Evolutionary conservation across 1,284 basidiomycete genomes (phyloP), one percentile per base, ranked within the genome.

Genomic region (Papiliotrema flavescens): DNA sequence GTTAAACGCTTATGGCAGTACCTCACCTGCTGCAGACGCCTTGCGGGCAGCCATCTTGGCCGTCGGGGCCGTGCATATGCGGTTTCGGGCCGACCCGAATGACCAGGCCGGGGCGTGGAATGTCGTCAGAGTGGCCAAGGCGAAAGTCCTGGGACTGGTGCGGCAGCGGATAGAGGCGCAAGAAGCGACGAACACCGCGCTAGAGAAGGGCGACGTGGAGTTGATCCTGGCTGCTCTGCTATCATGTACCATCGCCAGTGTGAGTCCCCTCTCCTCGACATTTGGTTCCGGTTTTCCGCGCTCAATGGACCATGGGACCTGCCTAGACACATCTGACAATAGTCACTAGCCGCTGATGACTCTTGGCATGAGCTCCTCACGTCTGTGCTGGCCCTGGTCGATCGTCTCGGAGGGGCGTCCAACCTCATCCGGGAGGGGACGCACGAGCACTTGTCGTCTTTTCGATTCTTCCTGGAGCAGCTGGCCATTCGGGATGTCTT

Each of bases 401-500:
- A 67, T 11, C 68, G 67, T 19, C 59, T 71, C 20, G 73, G 73
- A n/a, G 73, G 73, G 0, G 65, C 71, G 0, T 62, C 66, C 24
- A 54, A 67, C 8, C 64, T 75, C n/a, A 63, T 75, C 2, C 56
- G 61, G 35, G 61, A 66, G 34, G 66, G 67, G 1, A 59, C 66
- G 1, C 63, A 65, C 23, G 64, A 69, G 44, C 59, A 64, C 26
- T 54, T 71, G 28, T 74, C 70, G 0, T 60, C 66, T 1, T 67
- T 54, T 15, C 66, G 74, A 9, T 76, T 76, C 59, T 64, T 72
- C 32, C 53, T 74, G 28, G 74, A 76, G 57, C 74, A 76, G 53
- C 61, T 76, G 8, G 72, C 71, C 7, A 71, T 68, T 32, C 55
- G 72, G 3, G 73, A 76, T 39, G 71, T 74, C 1, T 76, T 76